Evolutionary conservation across 108 stramenopile species (phyloP), one percentile per base, ranked within the genome.

Genomic region (Stephanodiscus minutulus): DNA sequence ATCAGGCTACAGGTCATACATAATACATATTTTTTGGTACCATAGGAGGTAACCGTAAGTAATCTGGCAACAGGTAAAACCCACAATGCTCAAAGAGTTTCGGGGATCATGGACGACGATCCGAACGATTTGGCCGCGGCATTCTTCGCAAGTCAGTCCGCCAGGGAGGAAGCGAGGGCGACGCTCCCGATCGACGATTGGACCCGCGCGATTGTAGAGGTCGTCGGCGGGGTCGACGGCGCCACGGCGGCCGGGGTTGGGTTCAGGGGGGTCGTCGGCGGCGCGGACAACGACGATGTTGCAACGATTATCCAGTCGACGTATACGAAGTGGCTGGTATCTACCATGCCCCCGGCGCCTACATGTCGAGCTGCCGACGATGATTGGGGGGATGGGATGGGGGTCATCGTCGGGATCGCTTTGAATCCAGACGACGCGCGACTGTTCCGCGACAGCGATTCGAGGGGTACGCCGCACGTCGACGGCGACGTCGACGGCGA

Each of bases 131-230:
- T 70, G 41, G 77, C 77, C 12, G 69, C 69, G 22, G 69, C 69
- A 60, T 78, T 78, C 64, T 71, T 78, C 47, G 77, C 70, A 0
- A 57, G 64, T 0, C 77, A 78, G 49, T 57, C 49, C 21, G 77
- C 69, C 36, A 71, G 52, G 61, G 77, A 78, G 52, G 15, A 58
- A 25, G 44, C 70, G 44, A 70, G 64, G 64, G 48, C 70, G 27
- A 68, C 27, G 10, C 64, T 78, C 1, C 77, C 77, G 4, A 66
- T 44, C 22, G 64, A 78, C 13, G 77, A 78, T 65, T 78, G 77
- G 77, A 58, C 60, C 15, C 31, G 44, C 33, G 64, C 46, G 12
- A 66, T 78, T 25, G 1, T 44, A 12, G 39, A 58, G 0, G 55
- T 43, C n/a, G 56, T 56, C 24, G 60, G 15, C 13, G 27, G 11